Evolutionary conservation across 768 basidiomycete species (phyloP).

Genomic region (Suillus subalutaceus): DNA sequence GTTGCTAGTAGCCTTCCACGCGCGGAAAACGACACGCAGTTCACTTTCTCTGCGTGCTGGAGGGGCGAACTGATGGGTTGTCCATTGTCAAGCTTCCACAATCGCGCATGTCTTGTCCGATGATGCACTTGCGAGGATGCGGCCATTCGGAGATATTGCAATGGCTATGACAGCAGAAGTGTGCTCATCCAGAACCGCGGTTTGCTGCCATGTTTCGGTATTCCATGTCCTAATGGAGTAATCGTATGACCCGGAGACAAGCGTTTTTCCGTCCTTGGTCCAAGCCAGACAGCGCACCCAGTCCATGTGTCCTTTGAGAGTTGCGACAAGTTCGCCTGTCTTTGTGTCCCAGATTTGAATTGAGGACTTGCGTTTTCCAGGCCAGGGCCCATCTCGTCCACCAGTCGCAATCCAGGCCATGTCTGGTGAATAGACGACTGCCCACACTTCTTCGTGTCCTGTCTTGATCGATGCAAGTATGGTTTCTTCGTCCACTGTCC

Average conservation of each 20-base stretch:
- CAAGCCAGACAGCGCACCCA: not conserved
- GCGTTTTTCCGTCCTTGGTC: not conserved
- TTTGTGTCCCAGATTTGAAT: conserved; percentile 3
- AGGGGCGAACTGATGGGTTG: not conserved
- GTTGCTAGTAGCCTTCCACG: not conserved
- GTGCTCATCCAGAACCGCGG: not conserved
- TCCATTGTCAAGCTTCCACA: not conserved
- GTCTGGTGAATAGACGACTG: conserved; percentile 10
- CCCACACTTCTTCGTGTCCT: rapidly evolving
- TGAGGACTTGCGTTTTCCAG: too few relatives aligned
- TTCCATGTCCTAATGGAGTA: not conserved
- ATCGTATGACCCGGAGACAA: not conserved
- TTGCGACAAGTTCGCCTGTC: conserved; percentile 5
- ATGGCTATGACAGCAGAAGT: not conserved
- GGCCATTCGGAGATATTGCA: not conserved
- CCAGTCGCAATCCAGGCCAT: conserved; percentile 7
- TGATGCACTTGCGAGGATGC: not conserved
- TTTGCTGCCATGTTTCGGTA: not conserved
- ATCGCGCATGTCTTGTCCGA: not conserved
- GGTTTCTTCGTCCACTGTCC: too few relatives aligned
- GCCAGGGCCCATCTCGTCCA: not conserved
- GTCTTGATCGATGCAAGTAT: not conserved
- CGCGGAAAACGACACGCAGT: not conserved
- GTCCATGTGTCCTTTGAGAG: not conserved
- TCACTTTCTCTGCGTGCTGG: not conserved